phyloP scores from a whole-genome alignment of 176 grass and related monocot genomes.

The Eragrostis nindensis region DNA sequence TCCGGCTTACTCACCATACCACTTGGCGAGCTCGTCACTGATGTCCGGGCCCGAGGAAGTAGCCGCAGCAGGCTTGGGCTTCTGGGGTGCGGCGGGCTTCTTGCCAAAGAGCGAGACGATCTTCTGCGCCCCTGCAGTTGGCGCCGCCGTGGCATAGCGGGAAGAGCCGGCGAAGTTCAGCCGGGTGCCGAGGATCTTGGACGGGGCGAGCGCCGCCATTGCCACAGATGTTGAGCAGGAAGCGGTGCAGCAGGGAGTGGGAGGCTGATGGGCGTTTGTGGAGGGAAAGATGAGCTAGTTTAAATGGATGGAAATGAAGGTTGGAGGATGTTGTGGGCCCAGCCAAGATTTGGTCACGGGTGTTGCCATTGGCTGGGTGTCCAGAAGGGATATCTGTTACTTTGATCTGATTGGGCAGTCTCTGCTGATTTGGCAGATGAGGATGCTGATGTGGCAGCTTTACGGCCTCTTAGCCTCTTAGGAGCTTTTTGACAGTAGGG shows the following conservation, averaged over 20 bases:
- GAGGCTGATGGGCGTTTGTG: conserved; percentile 37
- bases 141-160: conserved; percentile 18
- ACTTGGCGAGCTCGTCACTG: conserved; percentile 89
- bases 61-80: conserved; percentile 49
- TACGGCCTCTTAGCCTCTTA: conserved; percentile 47
- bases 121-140: conserved; percentile 45
- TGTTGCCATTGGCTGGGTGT: conserved; percentile 58
- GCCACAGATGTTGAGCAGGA: conserved; percentile 5
- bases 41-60: conserved; percentile 44
- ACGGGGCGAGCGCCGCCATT: conserved; percentile 56
- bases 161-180: conserved; percentile 46
- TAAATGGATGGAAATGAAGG: conserved; percentile 71
- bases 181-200: conserved; percentile 66
- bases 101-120: conserved; percentile 74
- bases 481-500: conserved; percentile 20
- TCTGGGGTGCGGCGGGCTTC: conserved; percentile 49
- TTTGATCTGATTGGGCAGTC: conserved; percentile 56
- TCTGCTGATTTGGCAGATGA: conserved; percentile 73
- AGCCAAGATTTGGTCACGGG: conserved; percentile 53
- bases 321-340: conserved; percentile 71
- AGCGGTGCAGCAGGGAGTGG: background rate
- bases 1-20: conserved; percentile 69
- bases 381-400: conserved; percentile 60
- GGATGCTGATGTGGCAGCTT: conserved; percentile 45
- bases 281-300: conserved; percentile 43